Evolutionary conservation across 176 grass and related monocot species (phyloP), one percentile per base, ranked within the genome.

Genomic region (Oryza glumipatula): DNA sequence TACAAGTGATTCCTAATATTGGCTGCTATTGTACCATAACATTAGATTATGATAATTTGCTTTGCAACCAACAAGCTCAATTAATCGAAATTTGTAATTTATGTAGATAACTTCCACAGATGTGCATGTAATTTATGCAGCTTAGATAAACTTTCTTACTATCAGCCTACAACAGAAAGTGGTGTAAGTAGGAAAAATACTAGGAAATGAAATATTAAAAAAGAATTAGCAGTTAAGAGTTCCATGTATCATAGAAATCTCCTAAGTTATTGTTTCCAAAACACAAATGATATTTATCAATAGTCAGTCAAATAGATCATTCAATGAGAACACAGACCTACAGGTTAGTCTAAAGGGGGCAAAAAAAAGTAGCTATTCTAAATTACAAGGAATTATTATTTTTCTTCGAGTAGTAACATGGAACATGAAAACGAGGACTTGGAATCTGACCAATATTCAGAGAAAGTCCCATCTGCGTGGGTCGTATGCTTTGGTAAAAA

Each of bases 401-500:
- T 12, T 36, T 39, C n/a, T 81, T 38, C 39, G 6, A 81, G 0
- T 16, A 51, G 52, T 44, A 84, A n/a, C 19, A 76, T 26, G 5
- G 65, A 26, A 67, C 10, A 11, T 21, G 21, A 76, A 41, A 48
- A 89, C 10, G 47, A 71, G 66, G 26, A 68, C 21, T 81, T 76
- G 33, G 69, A 65, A 64, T 84, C 84, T 81, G 45, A 93, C 91
- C 91, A 23, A 93, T 93, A 85, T 93, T 93, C 47, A 93, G 64
- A 38, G 91, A 93, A 24, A 93, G 82, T 17, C 91, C 91, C 91
- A 93, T 93, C 46, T 93, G 91, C 44, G 91, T 93, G 6, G 91
- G 91, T 9, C 91, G 88, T 78, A 93, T 90, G 67, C 91, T 93
- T 67, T 93, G 91, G 73, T 93, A 93, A 85, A 93, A 93, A 44